These are phyloP conservation scores for Tylopilus felleus DNA, from an alignment of 768 basidiomycete genomes.

Conservation along the genomic window DNA sequence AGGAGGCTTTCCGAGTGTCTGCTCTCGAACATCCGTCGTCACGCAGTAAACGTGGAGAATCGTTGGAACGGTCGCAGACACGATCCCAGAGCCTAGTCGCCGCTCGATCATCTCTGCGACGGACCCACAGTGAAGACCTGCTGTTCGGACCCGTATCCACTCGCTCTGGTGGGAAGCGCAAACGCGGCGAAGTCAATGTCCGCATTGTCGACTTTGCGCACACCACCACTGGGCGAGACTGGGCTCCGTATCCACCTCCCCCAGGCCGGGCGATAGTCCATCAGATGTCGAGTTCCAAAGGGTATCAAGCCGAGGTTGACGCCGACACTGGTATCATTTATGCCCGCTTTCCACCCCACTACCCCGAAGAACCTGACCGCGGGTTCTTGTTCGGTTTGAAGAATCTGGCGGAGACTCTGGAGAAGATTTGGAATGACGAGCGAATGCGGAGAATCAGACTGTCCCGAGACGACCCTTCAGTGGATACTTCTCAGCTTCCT, in stretches of 20 bases:
- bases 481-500: slow-evolving; percentile 50
- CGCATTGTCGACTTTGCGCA: slow-evolving; percentile 99
- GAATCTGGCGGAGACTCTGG: slow-evolving; percentile 71
- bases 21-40: slow-evolving; percentile 62
- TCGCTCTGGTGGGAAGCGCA: slow-evolving; percentile 61
- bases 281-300: slow-evolving; percentile 59
- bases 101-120: slow-evolving; percentile 50
- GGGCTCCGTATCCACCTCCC: slow-evolving; percentile 60
- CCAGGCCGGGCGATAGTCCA: slow-evolving; percentile 37
- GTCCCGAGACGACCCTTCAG: slow-evolving; percentile 53
- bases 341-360: slow-evolving; percentile 93
- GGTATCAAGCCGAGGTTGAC: slow-evolving; percentile 81
- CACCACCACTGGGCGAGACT: slow-evolving; percentile 94
- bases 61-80: slow-evolving; percentile 56
- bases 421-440: slow-evolving; percentile 86
- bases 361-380: slow-evolving; percentile 83
- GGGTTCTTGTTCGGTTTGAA: slow-evolving; percentile 92
- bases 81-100: slow-evolving; percentile 43
- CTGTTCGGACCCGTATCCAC: slow-evolving; percentile 63
- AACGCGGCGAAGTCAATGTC: slow-evolving; percentile 89
- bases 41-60: slow-evolving; percentile 73
- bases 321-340: slow-evolving; percentile 78
- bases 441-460: slow-evolving; percentile 64
- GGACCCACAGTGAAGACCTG: slow-evolving; percentile 78
- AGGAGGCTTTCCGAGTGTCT: slow-evolving; percentile 65